Evolutionary conservation across 495 filamentous ascomycete genomes (phyloP), one percentile per base, ranked within the genome.

Genomic region (Staphylotrichum tortipilum): DNA sequence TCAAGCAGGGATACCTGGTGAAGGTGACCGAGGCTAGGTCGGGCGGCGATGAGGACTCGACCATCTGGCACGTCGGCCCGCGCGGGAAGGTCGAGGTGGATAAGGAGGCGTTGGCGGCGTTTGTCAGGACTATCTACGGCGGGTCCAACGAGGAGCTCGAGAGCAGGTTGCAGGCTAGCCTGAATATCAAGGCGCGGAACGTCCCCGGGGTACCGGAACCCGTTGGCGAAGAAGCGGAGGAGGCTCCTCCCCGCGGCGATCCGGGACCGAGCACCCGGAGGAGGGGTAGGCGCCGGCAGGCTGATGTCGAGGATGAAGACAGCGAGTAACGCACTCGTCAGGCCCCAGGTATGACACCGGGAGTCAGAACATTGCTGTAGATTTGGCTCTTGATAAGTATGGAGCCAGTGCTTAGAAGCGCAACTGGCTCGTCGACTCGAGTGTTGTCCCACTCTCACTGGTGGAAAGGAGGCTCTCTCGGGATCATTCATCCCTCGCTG

Each of bases 61-160:
- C 87, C 9, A 86, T 84, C 43, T 95, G 82, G 70, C 78, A 84
- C 50, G 76, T 94, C 22, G 89, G 89, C 3, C 83, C 87, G 26
- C 74, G 92, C 29, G 92, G 89, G 12, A 95, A 87, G 68, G 71
- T 87, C 11, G 92, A 98, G 62, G 83, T 98, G 28, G 84, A 82
- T 3, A 78, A 79, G 45, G 73, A 78, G 26, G 85, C 82, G 12
- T 82, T 94, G 26, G 78, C 80, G 12, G 79, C 78, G 2, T 59
- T 97, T 43, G 80, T 91, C 3, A 76, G 76, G 46, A 70, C 78
- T 47, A 68, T 82, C 26, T 81, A 78, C 65, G 77, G 73, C 24
- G 65, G 68, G 7, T 61, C 63, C 23, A 71, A 63, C 7, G 67
- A 72, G 4, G 76, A 79, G 42, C 59, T 84, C 19, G 71, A 78